Conservation (phyloP, 2,329 filamentous ascomycete species). For the Talaromyces verruculosus region DNA sequence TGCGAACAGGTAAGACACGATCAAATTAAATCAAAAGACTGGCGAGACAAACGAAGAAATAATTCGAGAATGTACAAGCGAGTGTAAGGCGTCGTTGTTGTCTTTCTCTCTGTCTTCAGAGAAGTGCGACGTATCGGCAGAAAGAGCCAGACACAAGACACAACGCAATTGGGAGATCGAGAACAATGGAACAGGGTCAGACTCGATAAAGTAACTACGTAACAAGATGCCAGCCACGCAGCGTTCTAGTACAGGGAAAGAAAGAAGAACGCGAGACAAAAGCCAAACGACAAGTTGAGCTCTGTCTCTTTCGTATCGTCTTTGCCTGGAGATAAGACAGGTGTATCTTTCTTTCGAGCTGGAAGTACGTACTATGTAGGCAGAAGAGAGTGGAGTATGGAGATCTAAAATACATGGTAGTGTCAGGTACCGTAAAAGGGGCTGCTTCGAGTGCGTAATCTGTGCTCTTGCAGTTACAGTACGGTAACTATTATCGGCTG, state of each 20-base stretch:
- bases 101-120: background rate
- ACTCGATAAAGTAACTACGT: background rate
- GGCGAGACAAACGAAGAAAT: background rate
- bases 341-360: background rate
- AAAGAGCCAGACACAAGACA: background rate
- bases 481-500: background rate
- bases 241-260: background rate
- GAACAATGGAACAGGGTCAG: background rate
- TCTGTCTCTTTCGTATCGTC: background rate
- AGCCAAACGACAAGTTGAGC: background rate
- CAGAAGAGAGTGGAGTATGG: too few species aligned
- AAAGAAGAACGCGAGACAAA: background rate
- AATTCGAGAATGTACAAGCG: background rate
- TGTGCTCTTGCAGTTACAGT: background rate
- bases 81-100: background rate
- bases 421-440: conserved; percentile 8
- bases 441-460: background rate
- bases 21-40: background rate
- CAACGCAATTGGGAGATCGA: background rate
- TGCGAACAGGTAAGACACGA: conserved; percentile 8
- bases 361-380: too few species aligned
- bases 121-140: background rate
- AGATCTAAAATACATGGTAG: background rate
- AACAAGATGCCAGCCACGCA: background rate
- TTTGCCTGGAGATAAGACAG: background rate